A percentile compares a stretch with the other conserved stretches of the same genome.
These are phyloP conservation scores for Rosa multiflora DNA, from an alignment of 306 rosid genomes.

Conservation along the genomic window DNA sequence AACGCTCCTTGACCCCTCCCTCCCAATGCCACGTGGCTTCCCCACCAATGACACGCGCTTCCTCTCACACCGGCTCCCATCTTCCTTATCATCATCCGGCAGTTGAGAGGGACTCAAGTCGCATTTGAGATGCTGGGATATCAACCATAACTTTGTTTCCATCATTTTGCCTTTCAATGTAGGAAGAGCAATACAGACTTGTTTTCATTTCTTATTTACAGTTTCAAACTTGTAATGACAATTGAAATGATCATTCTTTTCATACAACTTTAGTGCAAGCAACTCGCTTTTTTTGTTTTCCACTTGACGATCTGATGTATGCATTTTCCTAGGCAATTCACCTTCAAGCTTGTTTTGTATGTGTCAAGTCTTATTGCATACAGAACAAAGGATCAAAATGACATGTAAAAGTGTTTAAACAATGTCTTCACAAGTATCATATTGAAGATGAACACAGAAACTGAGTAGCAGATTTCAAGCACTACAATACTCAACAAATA, in stretches of 20 bases:
- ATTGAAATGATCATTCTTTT: background rate
- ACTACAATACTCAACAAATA: background rate
- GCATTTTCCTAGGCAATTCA: conserved; percentile 22
- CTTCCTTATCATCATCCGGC: conserved; percentile 58
- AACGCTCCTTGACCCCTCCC: conserved; percentile 15
- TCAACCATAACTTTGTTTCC: background rate
- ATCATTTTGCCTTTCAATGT: conserved; percentile 7
- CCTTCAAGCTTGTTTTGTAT: background rate
- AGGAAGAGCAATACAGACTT: background rate
- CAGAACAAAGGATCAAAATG: background rate
- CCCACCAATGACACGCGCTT: conserved; percentile 38
- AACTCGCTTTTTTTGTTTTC: conserved; percentile 10
- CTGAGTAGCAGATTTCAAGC: background rate
- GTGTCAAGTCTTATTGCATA: background rate
- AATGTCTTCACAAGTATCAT: no score
- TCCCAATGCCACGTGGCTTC: conserved; percentile 25
- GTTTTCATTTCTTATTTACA: background rate
- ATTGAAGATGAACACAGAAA: background rate
- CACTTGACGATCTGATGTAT: no score
- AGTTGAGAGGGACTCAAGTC: conserved; percentile 73
- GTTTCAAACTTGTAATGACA: background rate
- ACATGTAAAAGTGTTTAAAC: background rate
- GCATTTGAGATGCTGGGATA: conserved; percentile 27
- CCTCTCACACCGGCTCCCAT: conserved; percentile 38
- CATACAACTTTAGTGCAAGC: conserved; percentile 22